Percentiles rank a stretch among this genome's conserved stretches.
Conservation (phyloP, 2,329 filamentous ascomycete species). For the Fusarium buxicola region DNA sequence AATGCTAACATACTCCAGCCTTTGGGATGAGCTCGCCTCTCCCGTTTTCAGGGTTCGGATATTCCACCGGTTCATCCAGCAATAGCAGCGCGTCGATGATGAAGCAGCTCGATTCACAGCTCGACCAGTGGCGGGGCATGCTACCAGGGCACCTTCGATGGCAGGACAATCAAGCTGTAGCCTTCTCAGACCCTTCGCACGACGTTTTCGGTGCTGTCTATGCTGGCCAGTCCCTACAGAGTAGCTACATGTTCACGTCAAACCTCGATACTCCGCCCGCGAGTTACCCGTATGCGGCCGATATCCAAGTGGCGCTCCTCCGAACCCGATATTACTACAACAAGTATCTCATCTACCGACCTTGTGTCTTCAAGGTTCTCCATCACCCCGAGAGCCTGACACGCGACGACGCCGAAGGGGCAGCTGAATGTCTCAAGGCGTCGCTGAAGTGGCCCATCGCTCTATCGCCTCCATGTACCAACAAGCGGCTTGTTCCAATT, state of each 20-base stretch:
- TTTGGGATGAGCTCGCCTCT: slow-evolving; percentile 31
- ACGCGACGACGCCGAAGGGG: slow-evolving; percentile 64
- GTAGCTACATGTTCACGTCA: slow-evolving; percentile 39
- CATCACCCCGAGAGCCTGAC: slow-evolving; percentile 67
- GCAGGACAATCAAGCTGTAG: slow-evolving; percentile 62
- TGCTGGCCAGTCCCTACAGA: slow-evolving; percentile 34
- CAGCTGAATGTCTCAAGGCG: slow-evolving; percentile 67
- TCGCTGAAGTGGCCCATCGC: slow-evolving; percentile 70
- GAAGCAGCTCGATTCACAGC: slow-evolving; percentile 63
- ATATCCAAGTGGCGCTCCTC: slow-evolving; percentile 67
- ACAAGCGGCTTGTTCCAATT: slow-evolving; percentile 69
- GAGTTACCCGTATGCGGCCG: slow-evolving; percentile 63
- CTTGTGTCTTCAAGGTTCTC: slow-evolving; percentile 69
- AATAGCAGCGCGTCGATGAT: slow-evolving; percentile 51
- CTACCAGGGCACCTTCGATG: slow-evolving; percentile 67
- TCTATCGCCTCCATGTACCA: slow-evolving; percentile 66
- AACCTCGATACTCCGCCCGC: slow-evolving; percentile 39
- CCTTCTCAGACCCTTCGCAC: slow-evolving; percentile 37
- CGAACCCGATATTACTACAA: slow-evolving; percentile 70
- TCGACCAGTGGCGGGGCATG: slow-evolving; percentile 68
- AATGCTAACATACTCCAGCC: slow-evolving; percentile 28
- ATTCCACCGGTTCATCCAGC: slow-evolving; percentile 27
- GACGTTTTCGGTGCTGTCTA: slow-evolving; percentile 36
- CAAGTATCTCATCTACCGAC: slow-evolving; percentile 67
- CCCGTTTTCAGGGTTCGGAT: slow-evolving; percentile 31